Base-by-base conservation (phyloP, 2,329 filamentous ascomycete genomes). In the Nigrospora osmanthi region DNA sequence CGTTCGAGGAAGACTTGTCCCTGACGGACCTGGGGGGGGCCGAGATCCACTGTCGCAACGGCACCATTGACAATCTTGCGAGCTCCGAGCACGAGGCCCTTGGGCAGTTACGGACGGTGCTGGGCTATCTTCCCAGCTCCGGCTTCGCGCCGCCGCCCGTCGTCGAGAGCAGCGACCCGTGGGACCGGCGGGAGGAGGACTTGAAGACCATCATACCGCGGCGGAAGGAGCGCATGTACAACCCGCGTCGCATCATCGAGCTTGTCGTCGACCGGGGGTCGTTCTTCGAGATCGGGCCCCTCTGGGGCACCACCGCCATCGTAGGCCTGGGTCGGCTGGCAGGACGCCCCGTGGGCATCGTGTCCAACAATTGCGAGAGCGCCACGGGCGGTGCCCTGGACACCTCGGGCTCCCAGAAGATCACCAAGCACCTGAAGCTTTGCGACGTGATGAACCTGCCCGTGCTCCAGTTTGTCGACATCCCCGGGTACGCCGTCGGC, bases 381-480 rank as follows among this genome's bases (percentile, higher is more conserved):
- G 76, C 80, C 39, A 72, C 76, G 1, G 80, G 80, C 11, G 80
- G 80, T 11, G 80, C 80, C 1, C 61, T 83, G 10, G 80, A 83
- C 55, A 75, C 79, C 1, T 65, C 70, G 0, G 79, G 79, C 6
- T 75, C 73, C 11, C 80, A 83, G 50, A 83, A 83, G 53, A 66
- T 83, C 16, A 75, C 72, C 0, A 66, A 76, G 2, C 71, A 81
- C 58, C 61, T 83, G 33, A 83, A 83, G 53, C 71, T 83, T 53
- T 76, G 78, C 49, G 80, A 84, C 53, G 70, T 83, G 37, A 81
- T 83, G 66, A 84, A 84, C 49, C 62, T 83, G 3, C 80, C 80
- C 0, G 64, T 83, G 4, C 47, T 84, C 9, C 80, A 84, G 54
- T 82, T 83, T 50, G 68, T 83, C 6, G 80, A 83, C 55, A 67